Evolutionary conservation across 2,329 filamentous ascomycete genomes (phyloP).

Genomic region (Apiospora aurea): DNA sequence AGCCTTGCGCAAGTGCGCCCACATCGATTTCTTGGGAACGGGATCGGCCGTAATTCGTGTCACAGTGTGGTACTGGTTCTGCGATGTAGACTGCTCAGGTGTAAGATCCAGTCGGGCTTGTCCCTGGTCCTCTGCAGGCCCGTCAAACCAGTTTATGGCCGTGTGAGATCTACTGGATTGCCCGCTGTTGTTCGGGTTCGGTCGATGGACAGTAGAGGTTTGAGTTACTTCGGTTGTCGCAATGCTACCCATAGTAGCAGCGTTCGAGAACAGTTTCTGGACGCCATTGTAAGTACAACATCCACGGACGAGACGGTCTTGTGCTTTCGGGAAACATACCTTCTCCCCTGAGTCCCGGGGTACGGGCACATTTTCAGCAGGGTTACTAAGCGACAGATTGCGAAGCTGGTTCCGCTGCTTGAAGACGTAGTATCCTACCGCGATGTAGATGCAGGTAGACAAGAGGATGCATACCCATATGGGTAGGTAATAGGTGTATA

Average conservation of each 20-base stretch:
- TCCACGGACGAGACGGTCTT: not conserved
- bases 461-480: constrained; percentile 66
- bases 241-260: constrained; percentile 43
- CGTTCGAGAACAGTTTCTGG: constrained; percentile 40
- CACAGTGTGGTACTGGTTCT: constrained; percentile 36
- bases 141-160: constrained; percentile 40
- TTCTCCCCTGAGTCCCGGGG: constrained; percentile 43
- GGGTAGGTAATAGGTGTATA: constrained; percentile 67
- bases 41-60: constrained; percentile 43
- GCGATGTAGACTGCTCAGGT: constrained; percentile 22
- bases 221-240: constrained; percentile 41
- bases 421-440: constrained; percentile 67
- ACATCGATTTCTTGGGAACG: constrained; percentile 23
- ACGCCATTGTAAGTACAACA: not conserved
- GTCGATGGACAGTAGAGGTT: constrained; percentile 41
- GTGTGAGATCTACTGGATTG: not conserved
- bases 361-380: constrained; percentile 33
- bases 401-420: constrained; percentile 57
- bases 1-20: constrained; percentile 30
- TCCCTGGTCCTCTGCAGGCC: constrained; percentile 32
- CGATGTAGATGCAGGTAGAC: constrained; percentile 61
- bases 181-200: constrained; percentile 26
- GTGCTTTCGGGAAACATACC: constrained; percentile 29
- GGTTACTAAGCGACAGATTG: constrained; percentile 59
- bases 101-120: not conserved